Evolutionary conservation across 495 filamentous ascomycete species (phyloP).

Genomic region (Chaetomium tenue): DNA sequence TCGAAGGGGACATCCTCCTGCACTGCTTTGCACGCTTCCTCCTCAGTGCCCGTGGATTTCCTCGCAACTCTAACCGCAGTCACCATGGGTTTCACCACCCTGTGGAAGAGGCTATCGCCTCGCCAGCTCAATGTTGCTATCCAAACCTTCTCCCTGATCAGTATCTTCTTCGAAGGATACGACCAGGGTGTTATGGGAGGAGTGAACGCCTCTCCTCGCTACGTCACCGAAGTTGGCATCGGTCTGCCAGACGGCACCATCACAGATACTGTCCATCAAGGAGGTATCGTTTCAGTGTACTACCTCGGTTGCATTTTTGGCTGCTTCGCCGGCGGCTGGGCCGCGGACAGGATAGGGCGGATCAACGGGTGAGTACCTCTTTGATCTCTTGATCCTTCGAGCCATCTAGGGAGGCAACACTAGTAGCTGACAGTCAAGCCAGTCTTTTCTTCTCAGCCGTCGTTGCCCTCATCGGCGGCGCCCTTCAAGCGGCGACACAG

Average conservation of each 20-base stretch:
- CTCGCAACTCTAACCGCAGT: conserved; percentile 11
- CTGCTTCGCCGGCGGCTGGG: conserved; percentile 39
- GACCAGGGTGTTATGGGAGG: conserved; percentile 76
- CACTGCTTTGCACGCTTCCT: background rate
- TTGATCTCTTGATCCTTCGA: background rate
- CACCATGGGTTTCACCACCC: conserved; percentile 42
- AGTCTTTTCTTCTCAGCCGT: conserved; percentile 52
- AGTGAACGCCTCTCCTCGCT: conserved; percentile 55
- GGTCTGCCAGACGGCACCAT: conserved; percentile 26
- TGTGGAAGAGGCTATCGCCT: conserved; percentile 46
- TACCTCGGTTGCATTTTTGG: conserved; percentile 57
- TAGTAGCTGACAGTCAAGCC: conserved; percentile 55
- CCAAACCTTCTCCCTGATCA: conserved; percentile 48
- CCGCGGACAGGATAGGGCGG: conserved; percentile 8
- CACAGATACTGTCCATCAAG: conserved; percentile 24
- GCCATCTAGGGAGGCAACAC: background rate
- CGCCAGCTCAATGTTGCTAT: conserved; percentile 46
- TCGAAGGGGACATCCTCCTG: conserved; percentile 12
- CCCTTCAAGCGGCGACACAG: conserved; percentile 51
- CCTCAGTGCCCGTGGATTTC: background rate
- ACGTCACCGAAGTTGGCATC: conserved; percentile 41
- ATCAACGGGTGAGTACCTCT: conserved; percentile 11
- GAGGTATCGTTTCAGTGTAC: conserved; percentile 55
- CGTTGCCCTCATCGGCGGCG: conserved; percentile 55
- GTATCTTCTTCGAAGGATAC: conserved; percentile 60